Evolutionary conservation across 2,329 filamentous ascomycete species (phyloP), one percentile per base, ranked within the genome.

Genomic region (Plectosphaerella sp.): DNA sequence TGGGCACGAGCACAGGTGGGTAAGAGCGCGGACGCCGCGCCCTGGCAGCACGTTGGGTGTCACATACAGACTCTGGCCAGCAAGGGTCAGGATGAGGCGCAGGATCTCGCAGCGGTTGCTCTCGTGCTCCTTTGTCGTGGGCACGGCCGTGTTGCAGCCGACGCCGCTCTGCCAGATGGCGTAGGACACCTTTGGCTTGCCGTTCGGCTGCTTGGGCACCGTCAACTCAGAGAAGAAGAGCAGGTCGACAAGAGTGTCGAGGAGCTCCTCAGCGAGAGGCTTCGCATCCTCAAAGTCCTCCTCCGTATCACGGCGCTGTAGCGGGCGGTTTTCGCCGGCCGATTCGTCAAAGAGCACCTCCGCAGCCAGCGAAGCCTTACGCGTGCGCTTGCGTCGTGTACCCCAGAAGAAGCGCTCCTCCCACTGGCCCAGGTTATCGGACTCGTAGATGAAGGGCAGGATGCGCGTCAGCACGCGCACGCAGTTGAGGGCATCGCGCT

Each of bases 111-210:
- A 91, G 54, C 94, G 84, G 69, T 97, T 97, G 72, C 81, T 95
- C 72, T 99, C 94, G 53, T 90, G 87, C 62, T 97, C 92, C 67
- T 91, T 96, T 49, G 87, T 97, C 4, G 91, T 93, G 10, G 87
- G 87, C 60, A 95, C 85, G 5, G 91, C 84, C 15, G 88, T 89
- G 68, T 96, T 96, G 75, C 93, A 97, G 14, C 94, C 94, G 28
- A 99, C 93, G 47, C 94, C 94, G 64, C 90, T 97, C 72, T 97
- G 91, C 94, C 94, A 99, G 66, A 99, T 97, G 50, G 91, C 88
- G 70, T 94, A 96, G 8, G 87, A 88, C 52, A 97, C 88, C 67
- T 94, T 95, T 57, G 82, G 80, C 64, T 88, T 91, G 50, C 83
- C 83, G 52, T 84, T 79, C 14, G 84, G 78, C 42, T 88, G 81